Conservation (phyloP, 2,329 filamentous ascomycete genomes). For the Monosporascus sp. region DNA sequence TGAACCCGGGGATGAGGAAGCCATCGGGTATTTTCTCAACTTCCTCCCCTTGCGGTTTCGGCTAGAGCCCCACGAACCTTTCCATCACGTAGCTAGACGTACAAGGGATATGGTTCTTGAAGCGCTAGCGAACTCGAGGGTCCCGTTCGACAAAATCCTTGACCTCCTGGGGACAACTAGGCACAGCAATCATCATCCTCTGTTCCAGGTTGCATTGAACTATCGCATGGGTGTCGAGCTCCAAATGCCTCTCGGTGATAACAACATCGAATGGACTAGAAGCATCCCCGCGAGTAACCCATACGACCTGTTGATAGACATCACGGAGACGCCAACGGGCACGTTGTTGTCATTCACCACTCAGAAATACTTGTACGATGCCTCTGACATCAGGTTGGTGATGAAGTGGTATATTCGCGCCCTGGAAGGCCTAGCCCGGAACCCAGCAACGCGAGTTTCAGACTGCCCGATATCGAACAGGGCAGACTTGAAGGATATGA, state of each 20-base stretch:
- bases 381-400: not conserved
- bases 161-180: slow-evolving; percentile 29
- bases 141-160: slow-evolving; percentile 37
- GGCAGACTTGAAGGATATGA: too few relatives aligned
- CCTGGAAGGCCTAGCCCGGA: not conserved
- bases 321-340: not conserved
- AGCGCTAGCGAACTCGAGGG: slow-evolving; percentile 29
- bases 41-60: not conserved
- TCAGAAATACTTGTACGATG: not conserved
- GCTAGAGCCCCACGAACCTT: slow-evolving; percentile 13
- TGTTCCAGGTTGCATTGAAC: slow-evolving; percentile 38
- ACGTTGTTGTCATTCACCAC: not conserved
- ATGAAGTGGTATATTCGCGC: not conserved
- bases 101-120: slow-evolving; percentile 18
- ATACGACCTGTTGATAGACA: not conserved
- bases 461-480: not conserved
- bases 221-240: not conserved
- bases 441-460: not conserved
- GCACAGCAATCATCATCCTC: slow-evolving; percentile 27
- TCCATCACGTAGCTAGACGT: slow-evolving; percentile 4
- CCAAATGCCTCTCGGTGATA: not conserved
- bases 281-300: not conserved
- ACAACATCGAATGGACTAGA: not conserved
- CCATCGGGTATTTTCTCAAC: not conserved
- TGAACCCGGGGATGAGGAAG: not conserved